These are phyloP conservation scores for Scheffersomyces lignicola DNA, from an alignment of 1,139 yeast species.

Conservation along the genomic window DNA sequence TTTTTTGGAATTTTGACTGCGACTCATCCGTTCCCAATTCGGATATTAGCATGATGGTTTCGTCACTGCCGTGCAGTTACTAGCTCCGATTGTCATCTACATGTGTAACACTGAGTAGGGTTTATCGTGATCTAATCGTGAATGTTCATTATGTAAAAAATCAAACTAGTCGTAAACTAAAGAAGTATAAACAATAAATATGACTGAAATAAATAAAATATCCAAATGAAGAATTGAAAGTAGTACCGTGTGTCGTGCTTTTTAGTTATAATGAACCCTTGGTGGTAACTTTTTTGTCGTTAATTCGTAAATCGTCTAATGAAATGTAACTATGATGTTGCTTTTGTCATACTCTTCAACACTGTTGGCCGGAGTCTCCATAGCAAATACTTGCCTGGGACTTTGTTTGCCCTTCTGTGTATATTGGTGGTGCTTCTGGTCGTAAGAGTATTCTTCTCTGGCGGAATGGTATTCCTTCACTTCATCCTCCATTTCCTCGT, in stretches of 20 bases:
- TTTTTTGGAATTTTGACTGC: neutral
- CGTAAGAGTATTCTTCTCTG: constrained; percentile 9
- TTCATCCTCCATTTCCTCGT: constrained; percentile 7
- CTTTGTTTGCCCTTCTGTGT: constrained; percentile 2
- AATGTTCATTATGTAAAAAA: neutral
- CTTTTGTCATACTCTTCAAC: constrained; percentile 3
- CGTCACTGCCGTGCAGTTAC: neutral
- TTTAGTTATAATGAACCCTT: neutral
- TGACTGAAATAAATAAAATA: neutral
- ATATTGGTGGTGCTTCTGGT: no score
- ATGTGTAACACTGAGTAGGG: neutral
- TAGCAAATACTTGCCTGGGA: constrained; percentile 7
- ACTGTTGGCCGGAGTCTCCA: constrained; percentile 12
- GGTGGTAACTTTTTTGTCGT: no score
- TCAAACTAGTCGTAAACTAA: neutral
- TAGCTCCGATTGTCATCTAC: neutral
- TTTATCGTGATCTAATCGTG: neutral
- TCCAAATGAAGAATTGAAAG: constrained; percentile 1
- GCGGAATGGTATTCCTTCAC: constrained; percentile 4
- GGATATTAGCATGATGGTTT: constrained; percentile 1
- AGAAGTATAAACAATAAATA: neutral
- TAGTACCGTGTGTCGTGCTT: neutral
- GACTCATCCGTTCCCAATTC: neutral
- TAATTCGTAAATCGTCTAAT: neutral
- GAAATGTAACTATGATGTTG: neutral